Conservation (phyloP, 2,329 filamentous ascomycete genomes). For the Verticillium albo-atrum region DNA sequence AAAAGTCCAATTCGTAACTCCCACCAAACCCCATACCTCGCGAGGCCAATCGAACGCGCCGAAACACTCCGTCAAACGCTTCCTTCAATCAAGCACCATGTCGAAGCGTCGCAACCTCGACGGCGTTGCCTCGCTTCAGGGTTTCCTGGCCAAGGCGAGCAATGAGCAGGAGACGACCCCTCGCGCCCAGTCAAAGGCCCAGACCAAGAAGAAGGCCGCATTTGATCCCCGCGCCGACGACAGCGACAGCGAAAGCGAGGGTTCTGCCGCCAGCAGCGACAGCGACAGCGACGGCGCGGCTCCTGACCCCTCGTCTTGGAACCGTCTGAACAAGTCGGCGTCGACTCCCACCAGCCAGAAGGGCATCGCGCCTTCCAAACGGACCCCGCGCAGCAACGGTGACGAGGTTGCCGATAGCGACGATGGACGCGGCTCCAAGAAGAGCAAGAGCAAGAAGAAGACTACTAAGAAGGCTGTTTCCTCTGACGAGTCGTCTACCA, state of each 20-base stretch:
- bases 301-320: background rate
- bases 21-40: background rate
- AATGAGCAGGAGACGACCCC: background rate
- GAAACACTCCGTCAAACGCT: background rate
- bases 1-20: background rate
- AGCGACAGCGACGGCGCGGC: conserved; percentile 15
- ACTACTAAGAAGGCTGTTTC: conserved; percentile 7
- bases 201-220: conserved; percentile 8
- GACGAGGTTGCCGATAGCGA: conserved; percentile 39
- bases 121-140: conserved; percentile 9
- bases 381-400: conserved; percentile 20
- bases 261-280: conserved; percentile 19
- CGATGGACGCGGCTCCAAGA: conserved; percentile 25
- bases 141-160: conserved; percentile 5
- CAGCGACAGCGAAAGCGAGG: conserved; percentile 11
- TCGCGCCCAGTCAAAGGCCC: conserved; percentile 13
- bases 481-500: background rate
- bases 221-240: conserved; percentile 13
- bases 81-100: background rate
- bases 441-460: conserved; percentile 12
- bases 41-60: background rate
- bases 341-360: background rate
- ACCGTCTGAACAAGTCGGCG: conserved; percentile 4
- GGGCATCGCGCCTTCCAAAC: conserved; percentile 7
- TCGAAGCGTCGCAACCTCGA: conserved; percentile 8